Evolutionary conservation across 1,284 basidiomycete species (phyloP).

Genomic region (Ceratobasidium sp.): DNA sequence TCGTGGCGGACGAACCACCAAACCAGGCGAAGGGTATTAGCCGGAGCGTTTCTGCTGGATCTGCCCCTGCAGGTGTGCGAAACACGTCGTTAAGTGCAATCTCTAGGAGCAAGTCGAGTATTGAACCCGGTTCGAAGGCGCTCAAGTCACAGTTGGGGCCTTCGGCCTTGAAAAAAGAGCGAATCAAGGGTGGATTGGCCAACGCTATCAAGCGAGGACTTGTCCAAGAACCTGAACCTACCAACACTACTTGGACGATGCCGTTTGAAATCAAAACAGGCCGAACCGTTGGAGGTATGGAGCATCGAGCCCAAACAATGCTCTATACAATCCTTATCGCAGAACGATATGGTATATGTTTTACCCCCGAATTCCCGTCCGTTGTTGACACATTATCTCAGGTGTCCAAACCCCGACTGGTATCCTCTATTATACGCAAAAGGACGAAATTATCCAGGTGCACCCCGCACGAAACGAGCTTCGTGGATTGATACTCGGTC

Average conservation of each 20-base stretch:
- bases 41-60: constrained; percentile 44
- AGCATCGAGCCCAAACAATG: constrained; percentile 98
- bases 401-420: constrained; percentile 72
- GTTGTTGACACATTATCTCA: constrained; percentile 44
- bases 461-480: constrained; percentile 84
- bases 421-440: constrained; percentile 93
- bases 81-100: neutral
- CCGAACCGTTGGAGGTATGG: constrained; percentile 76
- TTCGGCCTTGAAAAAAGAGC: constrained; percentile 17
- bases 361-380: neutral
- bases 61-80: neutral
- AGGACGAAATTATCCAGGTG: constrained; percentile 86
- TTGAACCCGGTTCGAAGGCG: constrained; percentile 49
- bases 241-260: constrained; percentile 58
- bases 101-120: constrained; percentile 23
- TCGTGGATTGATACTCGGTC: constrained; percentile 78
- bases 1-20: constrained; percentile 61
- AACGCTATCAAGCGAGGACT: constrained; percentile 36
- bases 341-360: constrained; percentile 78
- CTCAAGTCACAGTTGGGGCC: neutral
- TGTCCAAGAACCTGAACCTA: constrained; percentile 7
- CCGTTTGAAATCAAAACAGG: constrained; percentile 99
- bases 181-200: constrained; percentile 32
- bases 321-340: constrained; percentile 92
- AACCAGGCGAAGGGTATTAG: constrained; percentile 51